A percentile compares a stretch with the other conserved stretches of the same genome.
phyloP scores from a whole-genome alignment of 192 early-diverging fungal species.

The Umbelopsis isabellina region DNA sequence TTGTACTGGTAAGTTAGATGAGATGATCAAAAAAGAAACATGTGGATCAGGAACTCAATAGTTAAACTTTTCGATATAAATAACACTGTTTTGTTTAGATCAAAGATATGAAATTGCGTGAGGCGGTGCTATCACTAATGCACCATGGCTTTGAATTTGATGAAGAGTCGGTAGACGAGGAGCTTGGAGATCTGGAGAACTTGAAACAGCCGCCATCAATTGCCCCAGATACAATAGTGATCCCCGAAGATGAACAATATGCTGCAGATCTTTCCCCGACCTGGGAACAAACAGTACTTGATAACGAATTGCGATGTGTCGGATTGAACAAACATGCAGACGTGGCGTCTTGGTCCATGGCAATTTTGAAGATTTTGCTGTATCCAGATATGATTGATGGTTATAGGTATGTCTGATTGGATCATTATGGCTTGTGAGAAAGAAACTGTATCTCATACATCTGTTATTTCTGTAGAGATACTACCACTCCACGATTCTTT shows the following conservation, averaged over 20 bases:
- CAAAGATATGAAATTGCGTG: slow-evolving; percentile 59
- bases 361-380: slow-evolving; percentile 63
- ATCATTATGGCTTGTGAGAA: not conserved
- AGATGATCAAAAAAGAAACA: not conserved
- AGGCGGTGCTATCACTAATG: slow-evolving; percentile 57
- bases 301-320: slow-evolving; percentile 59
- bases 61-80: not conserved
- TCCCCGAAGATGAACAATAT: not conserved
- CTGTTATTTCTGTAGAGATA: not conserved
- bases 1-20: slow-evolving; percentile 62
- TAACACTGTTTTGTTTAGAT: slow-evolving; percentile 37
- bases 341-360: slow-evolving; percentile 54
- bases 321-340: slow-evolving; percentile 65
- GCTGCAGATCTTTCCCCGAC: slow-evolving; percentile 26
- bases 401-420: slow-evolving; percentile 23
- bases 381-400: slow-evolving; percentile 55
- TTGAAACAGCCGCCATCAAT: slow-evolving; percentile 21
- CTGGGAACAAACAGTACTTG: slow-evolving; percentile 48
- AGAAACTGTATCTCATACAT: not conserved
- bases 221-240: not conserved
- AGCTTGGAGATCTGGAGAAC: slow-evolving; percentile 23
- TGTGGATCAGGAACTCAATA: too few species aligned
- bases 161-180: slow-evolving; percentile 39
- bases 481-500: slow-evolving; percentile 57
- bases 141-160: slow-evolving; percentile 45